Evolutionary conservation across 164 flowering plant species (phyloP).

Genomic region (Berberis vulgaris): DNA sequence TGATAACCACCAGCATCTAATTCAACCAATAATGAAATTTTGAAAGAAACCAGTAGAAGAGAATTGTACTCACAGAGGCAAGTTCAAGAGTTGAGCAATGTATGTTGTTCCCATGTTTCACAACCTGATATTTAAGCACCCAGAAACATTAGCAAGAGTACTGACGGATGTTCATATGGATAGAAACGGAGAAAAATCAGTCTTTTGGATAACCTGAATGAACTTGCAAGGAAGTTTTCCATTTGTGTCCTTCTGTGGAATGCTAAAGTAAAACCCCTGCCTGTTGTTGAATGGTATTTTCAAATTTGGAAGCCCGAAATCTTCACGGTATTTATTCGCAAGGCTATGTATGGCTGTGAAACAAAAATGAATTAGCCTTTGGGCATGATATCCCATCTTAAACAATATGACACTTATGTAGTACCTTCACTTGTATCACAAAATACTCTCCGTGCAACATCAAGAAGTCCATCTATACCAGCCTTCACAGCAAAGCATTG

Average conservation of each 20-base stretch:
- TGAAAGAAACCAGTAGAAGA: background rate
- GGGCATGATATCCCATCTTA: background rate
- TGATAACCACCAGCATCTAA: too few relatives aligned
- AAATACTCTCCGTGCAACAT: conserved; percentile 84
- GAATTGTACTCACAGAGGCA: conserved; percentile 71
- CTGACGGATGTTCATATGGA: background rate
- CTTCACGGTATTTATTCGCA: conserved; percentile 87
- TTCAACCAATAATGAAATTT: background rate
- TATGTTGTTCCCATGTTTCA: conserved; percentile 89
- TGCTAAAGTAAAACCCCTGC: conserved; percentile 90
- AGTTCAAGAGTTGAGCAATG: conserved; percentile 92
- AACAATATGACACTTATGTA: conserved; percentile 5
- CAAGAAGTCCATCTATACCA: conserved; percentile 95
- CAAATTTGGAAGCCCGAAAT: conserved; percentile 77
- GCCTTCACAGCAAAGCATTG: conserved; percentile 99
- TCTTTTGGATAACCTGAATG: conserved; percentile 65
- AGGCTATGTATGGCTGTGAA: conserved; percentile 87
- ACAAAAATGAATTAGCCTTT: conserved; percentile 10
- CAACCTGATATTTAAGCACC: conserved; percentile 36
- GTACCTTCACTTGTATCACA: conserved; percentile 99
- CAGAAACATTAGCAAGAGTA: too few relatives aligned
- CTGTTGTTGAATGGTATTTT: conserved; percentile 91
- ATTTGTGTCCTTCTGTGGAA: conserved; percentile 77
- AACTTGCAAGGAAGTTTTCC: conserved; percentile 90
- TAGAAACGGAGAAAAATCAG: background rate